Conservation (phyloP, 2,329 filamentous ascomycete species). For the Fusarium torulosum region DNA sequence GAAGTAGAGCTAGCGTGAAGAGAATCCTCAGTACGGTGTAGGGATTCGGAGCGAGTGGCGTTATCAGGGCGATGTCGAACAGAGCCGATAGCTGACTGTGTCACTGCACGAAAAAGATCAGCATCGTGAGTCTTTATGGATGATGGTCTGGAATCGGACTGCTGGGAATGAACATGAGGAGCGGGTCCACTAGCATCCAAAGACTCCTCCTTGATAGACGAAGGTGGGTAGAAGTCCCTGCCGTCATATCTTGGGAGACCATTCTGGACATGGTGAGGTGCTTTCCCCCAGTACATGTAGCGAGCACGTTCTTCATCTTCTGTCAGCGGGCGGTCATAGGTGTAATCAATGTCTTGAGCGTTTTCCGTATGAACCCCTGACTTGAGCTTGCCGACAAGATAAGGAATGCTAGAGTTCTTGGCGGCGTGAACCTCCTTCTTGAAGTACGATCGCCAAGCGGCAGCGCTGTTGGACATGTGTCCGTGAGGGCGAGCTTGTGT, state of each 20-base stretch:
- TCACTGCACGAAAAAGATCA: slow-evolving; percentile 39
- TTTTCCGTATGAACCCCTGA: slow-evolving; percentile 57
- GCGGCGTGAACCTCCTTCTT: slow-evolving; percentile 36
- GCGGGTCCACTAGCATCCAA: slow-evolving; percentile 6
- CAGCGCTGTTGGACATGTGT: slow-evolving; percentile 25
- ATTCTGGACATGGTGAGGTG: slow-evolving; percentile 62
- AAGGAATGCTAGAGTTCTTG: slow-evolving; percentile 55
- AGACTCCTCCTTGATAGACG: slow-evolving; percentile 59
- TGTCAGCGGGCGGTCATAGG: slow-evolving; percentile 69
- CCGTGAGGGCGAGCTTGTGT: slow-evolving; percentile 14
- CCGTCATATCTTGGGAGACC: slow-evolving; percentile 74
- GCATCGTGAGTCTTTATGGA: slow-evolving; percentile 14
- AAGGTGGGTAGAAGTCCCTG: slow-evolving; percentile 72
- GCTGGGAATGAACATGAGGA: neutral
- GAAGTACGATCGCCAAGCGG: slow-evolving; percentile 43
- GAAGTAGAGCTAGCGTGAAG: slow-evolving; percentile 39
- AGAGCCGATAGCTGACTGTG: slow-evolving; percentile 18
- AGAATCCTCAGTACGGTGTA: slow-evolving; percentile 43
- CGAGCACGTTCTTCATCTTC: slow-evolving; percentile 70
- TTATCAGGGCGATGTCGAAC: slow-evolving; percentile 45
- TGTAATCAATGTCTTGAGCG: slow-evolving; percentile 62
- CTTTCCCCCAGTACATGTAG: slow-evolving; percentile 71
- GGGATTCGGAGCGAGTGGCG: slow-evolving; percentile 53
- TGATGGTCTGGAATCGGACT: slow-evolving; percentile 7
- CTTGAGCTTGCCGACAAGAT: slow-evolving; percentile 67